Base-by-base conservation (phyloP, 345 rosid genomes). In the Laguncularia racemosa region DNA sequence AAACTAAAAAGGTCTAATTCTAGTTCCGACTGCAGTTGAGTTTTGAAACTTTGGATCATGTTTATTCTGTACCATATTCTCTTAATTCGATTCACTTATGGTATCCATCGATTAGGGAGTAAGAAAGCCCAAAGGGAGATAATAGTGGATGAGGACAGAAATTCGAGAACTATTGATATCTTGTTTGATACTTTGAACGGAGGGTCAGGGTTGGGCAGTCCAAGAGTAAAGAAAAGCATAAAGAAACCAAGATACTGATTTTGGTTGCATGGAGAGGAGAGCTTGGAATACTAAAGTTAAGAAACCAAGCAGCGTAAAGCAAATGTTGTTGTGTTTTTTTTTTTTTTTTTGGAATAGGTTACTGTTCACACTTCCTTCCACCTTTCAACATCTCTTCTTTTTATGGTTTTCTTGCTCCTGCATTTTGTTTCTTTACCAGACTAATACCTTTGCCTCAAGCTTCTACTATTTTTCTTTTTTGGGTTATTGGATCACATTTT, bases 211-310 rank as follows among this genome's bases (percentile, higher is more conserved):
- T 17, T 17, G n/a, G 18, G 50, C 45, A 44, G 50, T 2, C 20
- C 38, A 26, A 48, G 48, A 44, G 54, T 11, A 46, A 49, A 67
- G 68, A 50, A 74, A 74, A 67, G 72, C 67, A 67, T 67, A 68
- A 67, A 68, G 76, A 68, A 68, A 75, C 73, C 67, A 67, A 53
- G 70, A 48, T 51, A 48, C 26, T 48, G 23, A 18, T 63, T 60
- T 69, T 20, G 46, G 48, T 21, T 15, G 28, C 54, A 67, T 74
- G 70, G 72, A 71, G 59, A 56, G 63, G 50, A 67, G 75, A 70
- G 79, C 79, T 63, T 70, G 67, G 55, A 74, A 74, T 67, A 67
- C 67, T 64, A 71, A 75, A 58, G 63, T 14, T 18, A 57, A 44
- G 8, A 43, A 40, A 56, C 48, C 21, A 50, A 46, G 28, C 68